A percentile compares a stretch with the other conserved stretches of the same genome.
Evolutionary conservation across 176 grass and related monocot genomes (phyloP).

Genomic region (Bolboschoenus planiculmis): DNA sequence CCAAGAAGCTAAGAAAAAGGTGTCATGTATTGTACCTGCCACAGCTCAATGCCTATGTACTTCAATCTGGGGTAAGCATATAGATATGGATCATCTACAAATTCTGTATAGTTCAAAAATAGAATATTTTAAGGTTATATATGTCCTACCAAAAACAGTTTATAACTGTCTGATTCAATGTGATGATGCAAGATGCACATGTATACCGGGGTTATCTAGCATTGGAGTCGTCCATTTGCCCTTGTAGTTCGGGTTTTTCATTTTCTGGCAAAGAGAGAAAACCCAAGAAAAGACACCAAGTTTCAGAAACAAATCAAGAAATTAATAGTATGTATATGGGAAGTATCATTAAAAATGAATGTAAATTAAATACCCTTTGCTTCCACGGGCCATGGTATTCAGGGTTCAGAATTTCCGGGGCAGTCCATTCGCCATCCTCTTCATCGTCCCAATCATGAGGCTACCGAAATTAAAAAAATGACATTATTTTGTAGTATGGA

Average conservation of each 20-base stretch:
- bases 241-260: conserved; percentile 68
- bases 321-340: background rate
- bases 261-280: conserved; percentile 36
- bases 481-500: background rate
- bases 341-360: background rate
- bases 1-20: background rate
- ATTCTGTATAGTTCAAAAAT: conserved; percentile 38
- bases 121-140: background rate
- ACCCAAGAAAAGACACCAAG: background rate
- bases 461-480: conserved; percentile 32
- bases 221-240: conserved; percentile 77
- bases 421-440: conserved; percentile 67
- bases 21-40: conserved; percentile 47
- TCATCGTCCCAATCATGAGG: conserved; percentile 86
- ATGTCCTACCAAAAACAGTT: background rate
- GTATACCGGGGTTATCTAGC: conserved; percentile 66
- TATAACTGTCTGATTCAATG: background rate
- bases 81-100: conserved; percentile 55
- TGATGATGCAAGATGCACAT: background rate
- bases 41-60: conserved; percentile 94
- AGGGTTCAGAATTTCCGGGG: conserved; percentile 53
- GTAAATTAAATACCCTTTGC: conserved; percentile 27
- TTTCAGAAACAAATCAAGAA: background rate
- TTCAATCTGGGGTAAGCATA: conserved; percentile 67
- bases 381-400: conserved; percentile 67